phyloP scores from a whole-genome alignment of 305 asterid species.

The Lippia alba region DNA sequence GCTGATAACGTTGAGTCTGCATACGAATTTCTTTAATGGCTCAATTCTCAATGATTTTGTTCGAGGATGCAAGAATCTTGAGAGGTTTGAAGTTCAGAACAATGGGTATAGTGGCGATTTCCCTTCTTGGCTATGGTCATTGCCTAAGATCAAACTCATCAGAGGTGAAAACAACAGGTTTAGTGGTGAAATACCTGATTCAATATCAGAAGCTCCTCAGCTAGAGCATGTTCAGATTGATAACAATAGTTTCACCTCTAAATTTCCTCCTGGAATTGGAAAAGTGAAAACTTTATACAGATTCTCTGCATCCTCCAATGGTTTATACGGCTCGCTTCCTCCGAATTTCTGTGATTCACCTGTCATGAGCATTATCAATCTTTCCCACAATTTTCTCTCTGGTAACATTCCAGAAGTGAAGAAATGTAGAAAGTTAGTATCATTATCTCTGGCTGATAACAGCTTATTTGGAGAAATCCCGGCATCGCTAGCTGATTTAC shows the following conservation, averaged over 20 bases:
- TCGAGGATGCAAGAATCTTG: conserved; percentile 60
- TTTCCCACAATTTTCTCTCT: conserved; percentile 68
- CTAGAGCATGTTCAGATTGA: conserved; percentile 93
- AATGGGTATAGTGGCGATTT: conserved; percentile 67
- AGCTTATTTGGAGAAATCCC: conserved; percentile 71
- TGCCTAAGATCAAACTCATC: conserved; percentile 70
- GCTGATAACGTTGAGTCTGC: conserved; percentile 57
- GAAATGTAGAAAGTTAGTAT: conserved; percentile 66
- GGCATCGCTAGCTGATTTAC: conserved; percentile 61
- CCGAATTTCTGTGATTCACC: conserved; percentile 84
- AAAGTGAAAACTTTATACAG: conserved; percentile 65
- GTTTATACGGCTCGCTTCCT: conserved; percentile 76
- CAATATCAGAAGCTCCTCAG: conserved; percentile 68
- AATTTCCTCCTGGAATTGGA: conserved; percentile 72
- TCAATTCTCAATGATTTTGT: conserved; percentile 53
- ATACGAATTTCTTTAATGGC: conserved; percentile 70
- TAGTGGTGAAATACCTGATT: conserved; percentile 77
- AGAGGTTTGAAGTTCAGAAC: conserved; percentile 85
- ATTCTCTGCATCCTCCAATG: conserved; percentile 74
- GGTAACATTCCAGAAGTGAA: conserved; percentile 72
- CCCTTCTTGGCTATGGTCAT: conserved; percentile 76
- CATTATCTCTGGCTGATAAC: conserved; percentile 73
- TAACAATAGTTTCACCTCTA: conserved; percentile 67
- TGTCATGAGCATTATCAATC: conserved; percentile 77
- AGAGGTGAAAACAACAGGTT: conserved; percentile 85